Base-by-base conservation (phyloP, 1,139 yeast species). In the Pichia sp. region DNA sequence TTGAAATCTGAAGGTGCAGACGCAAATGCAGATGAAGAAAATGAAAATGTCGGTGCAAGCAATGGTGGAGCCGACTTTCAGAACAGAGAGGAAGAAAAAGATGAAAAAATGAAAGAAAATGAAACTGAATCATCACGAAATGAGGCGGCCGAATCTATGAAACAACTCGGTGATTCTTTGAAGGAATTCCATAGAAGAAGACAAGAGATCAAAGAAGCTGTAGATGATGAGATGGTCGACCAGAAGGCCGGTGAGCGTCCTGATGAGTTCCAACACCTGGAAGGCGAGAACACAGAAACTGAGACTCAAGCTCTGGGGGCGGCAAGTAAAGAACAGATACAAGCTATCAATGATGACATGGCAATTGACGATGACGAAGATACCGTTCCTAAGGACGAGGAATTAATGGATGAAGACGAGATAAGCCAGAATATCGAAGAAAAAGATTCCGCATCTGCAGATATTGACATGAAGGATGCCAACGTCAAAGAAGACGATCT, bases 281-380 rank as follows among this genome's bases (percentile, higher is more conserved):
- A 89, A 49, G 97, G 95, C 46, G 90, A 87, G 49, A 84, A 84
- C 61, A 80, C 90, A 7, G 83, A 85, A 47, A 71, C 70, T 44
- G 93, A 88, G 55, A 87, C 96, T 0, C 98, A 95, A 70, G 99
- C 98, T 0, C 73, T 93, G 55, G 99, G 98, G 29, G 84, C 95
- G 47, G 96, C 97, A 6, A 81, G 84, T 55, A 81, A 84, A 63
- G 97, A 90, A 51, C 90, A 89, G 65, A 75, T 81, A 43, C 95
- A 89, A 66, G 71, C 83, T 0, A 79, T 90, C 56, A 87, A 92
- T 66, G 96, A 92, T 51, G 85, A 84, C 15, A 85, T 81, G 81
- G 97, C 95, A 0, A 88, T 92, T 62, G 97, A 90, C 55, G 92
- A 86, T 59, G 92, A 86, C 59, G 87, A 81, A 26, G 63, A 69